Base-by-base conservation (phyloP, 495 filamentous ascomycete species). In the Daldinia childiae region DNA sequence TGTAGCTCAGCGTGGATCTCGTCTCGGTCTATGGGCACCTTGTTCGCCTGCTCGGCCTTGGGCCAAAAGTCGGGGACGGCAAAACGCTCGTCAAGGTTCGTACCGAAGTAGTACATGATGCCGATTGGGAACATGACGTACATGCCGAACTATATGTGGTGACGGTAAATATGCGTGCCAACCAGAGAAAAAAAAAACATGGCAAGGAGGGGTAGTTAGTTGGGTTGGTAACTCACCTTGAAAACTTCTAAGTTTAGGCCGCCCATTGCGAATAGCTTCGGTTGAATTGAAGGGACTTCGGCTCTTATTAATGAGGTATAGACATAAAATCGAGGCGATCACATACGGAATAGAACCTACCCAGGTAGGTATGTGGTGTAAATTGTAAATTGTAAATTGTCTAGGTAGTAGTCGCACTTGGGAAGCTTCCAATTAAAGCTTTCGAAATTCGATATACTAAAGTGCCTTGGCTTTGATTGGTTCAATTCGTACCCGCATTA, bases 31-130 rank as follows among this genome's bases (percentile, higher is more conserved):
- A 90, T 87, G 0, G 95, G 95, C 56, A 99, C 93, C 76, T 86
- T 92, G 80, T 99, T 91, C 43, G 92, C 93, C 78, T 95, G 87
- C 68, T 92, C 91, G 34, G 89, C 83, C 72, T 90, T 92, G 24
- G 95, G 95, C 95, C 95, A 99, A 87, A 99, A 99, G 66, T 91
- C 91, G 12, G 91, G 89, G 1, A 97, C 92, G 50, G 85, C 76
- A 84, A 99, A 99, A 66, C 91, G 90, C 61, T 89, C 87, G 80
- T 99, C 95, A 68, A 99, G 92, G 80, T 99, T 99, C 48, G 94
- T 97, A 78, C 95, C 95, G 84, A 98, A 99, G 83, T 99, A 99
- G 86, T 97, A 99, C 95, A 99, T 99, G 84, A 95, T 92, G 68
- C 92, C 94, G 74, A 99, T 98, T 24, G 95, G 95, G 82, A 99